Evolutionary conservation across 805 yeast species (phyloP), one percentile per base, ranked within the genome.

Genomic region (Tanozyma kutaoensis): DNA sequence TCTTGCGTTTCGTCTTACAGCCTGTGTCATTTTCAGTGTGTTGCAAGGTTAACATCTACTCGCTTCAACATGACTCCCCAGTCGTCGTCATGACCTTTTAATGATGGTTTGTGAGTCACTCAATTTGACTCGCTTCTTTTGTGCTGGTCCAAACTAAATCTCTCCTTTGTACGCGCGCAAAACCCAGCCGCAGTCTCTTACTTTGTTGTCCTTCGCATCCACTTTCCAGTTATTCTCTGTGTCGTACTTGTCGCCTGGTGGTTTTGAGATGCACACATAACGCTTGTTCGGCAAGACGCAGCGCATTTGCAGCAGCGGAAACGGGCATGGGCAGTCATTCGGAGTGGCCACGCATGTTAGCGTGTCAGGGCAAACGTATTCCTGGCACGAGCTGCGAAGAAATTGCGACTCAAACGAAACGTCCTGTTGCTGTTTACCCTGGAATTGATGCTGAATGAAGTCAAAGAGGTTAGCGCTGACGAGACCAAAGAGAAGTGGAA

Each of bases 111-210:
- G n/a, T n/a, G n/a, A n/a, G n/a, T n/a, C n/a, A n/a, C n/a, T n/a
- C n/a, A n/a, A n/a, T n/a, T n/a, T n/a, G n/a, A n/a, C n/a, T n/a
- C n/a, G n/a, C n/a, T n/a, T n/a, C n/a, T n/a, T n/a, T n/a, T n/a
- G n/a, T n/a, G n/a, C n/a, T n/a, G n/a, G n/a, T n/a, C n/a, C n/a
- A n/a, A n/a, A n/a, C n/a, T 30, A 40, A 16, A 44, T 34, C 25
- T 32, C 23, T 14, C 84, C 88, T 12, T 64, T 62, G 58, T 69
- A 79, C 0, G 84, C 88, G 29, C 81, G 60, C 15, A 51, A 48
- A 2, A 82, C 95, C 81, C 88, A 86, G 7, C 79, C 78, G 50
- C 97, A 88, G 43, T 79, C 95, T 47, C 91, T 45, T 22, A 59
- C 46, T 23, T 60, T 33, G 60, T 57, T 39, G 68, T 81, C 42